These are phyloP conservation scores for Amanita exitialis DNA, from an alignment of 768 basidiomycete species.

Conservation along the genomic window DNA sequence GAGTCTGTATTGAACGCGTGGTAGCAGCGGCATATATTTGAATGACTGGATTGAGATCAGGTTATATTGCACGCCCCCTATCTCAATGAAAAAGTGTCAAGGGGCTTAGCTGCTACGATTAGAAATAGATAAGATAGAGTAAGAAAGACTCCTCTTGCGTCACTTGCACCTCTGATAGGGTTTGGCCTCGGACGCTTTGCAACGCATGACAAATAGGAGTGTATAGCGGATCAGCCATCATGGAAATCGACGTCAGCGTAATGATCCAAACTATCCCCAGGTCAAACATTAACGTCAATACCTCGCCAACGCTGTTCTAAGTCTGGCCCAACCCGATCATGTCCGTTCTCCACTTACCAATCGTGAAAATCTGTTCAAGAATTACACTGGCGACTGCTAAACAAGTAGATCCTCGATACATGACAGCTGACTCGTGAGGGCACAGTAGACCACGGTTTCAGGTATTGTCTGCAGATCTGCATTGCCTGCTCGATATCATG, in stretches of 20 bases:
- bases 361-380: not conserved
- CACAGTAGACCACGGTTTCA: too few relatives aligned
- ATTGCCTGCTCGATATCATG: too few relatives aligned
- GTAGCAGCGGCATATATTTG: too few relatives aligned
- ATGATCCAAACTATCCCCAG: not conserved
- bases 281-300: not conserved
- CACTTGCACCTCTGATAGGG: not conserved
- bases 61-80: not conserved
- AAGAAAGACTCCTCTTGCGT: not conserved
- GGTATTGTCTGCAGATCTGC: too few relatives aligned
- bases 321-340: constrained; percentile 1
- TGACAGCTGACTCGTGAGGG: not conserved
- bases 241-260: not conserved
- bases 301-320: not conserved
- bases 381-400: not conserved
- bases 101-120: not conserved
- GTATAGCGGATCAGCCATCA: not conserved
- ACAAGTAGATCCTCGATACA: not conserved
- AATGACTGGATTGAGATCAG: too few relatives aligned
- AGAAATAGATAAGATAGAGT: not conserved
- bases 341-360: not conserved
- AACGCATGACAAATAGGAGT: not conserved
- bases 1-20: not conserved
- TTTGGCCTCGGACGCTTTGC: not conserved
- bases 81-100: too few relatives aligned